Conservation (phyloP, 2,329 filamentous ascomycete genomes). For the Fusarium setosum region DNA sequence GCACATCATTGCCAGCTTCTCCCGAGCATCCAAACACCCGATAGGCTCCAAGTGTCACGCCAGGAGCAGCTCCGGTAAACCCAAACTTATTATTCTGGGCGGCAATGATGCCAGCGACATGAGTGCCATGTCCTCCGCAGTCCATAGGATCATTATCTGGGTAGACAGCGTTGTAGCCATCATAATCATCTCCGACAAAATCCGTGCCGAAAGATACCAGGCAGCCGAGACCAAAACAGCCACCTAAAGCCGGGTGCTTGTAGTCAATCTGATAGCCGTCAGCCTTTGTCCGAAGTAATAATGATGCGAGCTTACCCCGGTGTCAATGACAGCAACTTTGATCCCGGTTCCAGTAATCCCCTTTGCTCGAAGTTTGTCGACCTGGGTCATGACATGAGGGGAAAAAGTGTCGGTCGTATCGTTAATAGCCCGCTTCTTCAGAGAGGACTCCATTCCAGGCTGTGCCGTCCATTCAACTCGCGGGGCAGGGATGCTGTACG, state of each 20-base stretch:
- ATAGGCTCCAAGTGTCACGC: constrained; percentile 66
- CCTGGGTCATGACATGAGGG: constrained; percentile 66
- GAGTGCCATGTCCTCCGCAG: constrained; percentile 69
- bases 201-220: constrained; percentile 68
- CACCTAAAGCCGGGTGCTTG: constrained; percentile 70
- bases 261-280: constrained; percentile 64
- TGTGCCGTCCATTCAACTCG: constrained; percentile 46
- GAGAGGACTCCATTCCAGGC: constrained; percentile 20
- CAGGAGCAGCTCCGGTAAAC: constrained; percentile 68
- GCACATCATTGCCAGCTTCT: constrained; percentile 61
- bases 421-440: constrained; percentile 19
- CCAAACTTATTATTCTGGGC: constrained; percentile 64
- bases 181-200: constrained; percentile 66
- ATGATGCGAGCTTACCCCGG: constrained; percentile 56
- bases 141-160: constrained; percentile 65
- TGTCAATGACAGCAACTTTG: constrained; percentile 65
- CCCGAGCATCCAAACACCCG: constrained; percentile 67
- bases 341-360: constrained; percentile 63
- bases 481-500: constrained; percentile 58
- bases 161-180: constrained; percentile 49
- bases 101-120: constrained; percentile 71
- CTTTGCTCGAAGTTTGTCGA: constrained; percentile 62
- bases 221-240: constrained; percentile 70
- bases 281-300: fast-evolving
- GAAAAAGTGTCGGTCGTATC: constrained; percentile 52